A percentile compares a stretch with the other conserved stretches of the same genome.
Conservation (phyloP, 352 stramenopile species). For the Plasmopara muralis region DNA sequence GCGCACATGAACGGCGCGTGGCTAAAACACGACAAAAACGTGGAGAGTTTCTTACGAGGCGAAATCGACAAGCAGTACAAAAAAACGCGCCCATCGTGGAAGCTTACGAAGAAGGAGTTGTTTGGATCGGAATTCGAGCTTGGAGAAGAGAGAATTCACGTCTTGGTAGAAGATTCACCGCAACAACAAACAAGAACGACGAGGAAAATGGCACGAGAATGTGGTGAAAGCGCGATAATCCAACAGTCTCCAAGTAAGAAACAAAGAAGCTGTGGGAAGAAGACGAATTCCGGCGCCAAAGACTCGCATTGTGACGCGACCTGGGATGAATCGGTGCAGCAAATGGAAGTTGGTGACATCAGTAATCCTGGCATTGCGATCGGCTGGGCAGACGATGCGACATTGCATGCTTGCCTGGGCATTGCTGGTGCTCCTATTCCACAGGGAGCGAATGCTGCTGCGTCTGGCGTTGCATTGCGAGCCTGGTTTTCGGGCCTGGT, state of each 20-base stretch:
- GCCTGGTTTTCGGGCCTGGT: too few relatives aligned
- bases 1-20: background rate
- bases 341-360: constrained; percentile 3
- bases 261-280: background rate
- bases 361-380: constrained; percentile 8
- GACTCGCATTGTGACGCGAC: constrained; percentile 7
- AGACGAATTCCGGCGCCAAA: constrained; percentile 4
- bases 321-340: constrained; percentile 6
- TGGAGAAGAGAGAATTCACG: background rate
- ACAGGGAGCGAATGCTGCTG: too few relatives aligned
- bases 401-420: too few relatives aligned
- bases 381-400: background rate
- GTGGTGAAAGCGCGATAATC: background rate
- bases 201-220: background rate
- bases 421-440: too few relatives aligned
- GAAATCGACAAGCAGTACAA: background rate
- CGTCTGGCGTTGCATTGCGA: too few relatives aligned
- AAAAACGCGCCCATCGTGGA: background rate
- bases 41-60: too few relatives aligned
- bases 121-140: background rate
- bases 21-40: background rate
- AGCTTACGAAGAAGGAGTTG: background rate
- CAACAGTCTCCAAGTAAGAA: background rate
- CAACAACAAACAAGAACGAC: background rate
- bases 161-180: background rate